phyloP scores from a whole-genome alignment of 257 asterid species.

The Striga asiatica region DNA sequence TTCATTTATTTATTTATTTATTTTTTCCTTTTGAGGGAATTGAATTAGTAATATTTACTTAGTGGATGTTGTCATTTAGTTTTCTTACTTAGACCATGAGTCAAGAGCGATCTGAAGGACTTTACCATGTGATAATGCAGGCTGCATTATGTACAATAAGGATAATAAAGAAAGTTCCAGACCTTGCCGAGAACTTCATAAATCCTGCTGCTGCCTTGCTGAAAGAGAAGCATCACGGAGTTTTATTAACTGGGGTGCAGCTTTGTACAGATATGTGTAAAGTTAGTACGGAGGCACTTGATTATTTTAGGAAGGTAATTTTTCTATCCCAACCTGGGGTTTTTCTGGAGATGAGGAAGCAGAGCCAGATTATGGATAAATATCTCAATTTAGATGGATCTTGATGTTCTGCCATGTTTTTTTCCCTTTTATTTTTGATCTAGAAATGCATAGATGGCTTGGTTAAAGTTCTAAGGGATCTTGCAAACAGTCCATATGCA shows the following conservation, averaged over 20 bases:
- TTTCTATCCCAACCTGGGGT: not conserved
- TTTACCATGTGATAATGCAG: slow-evolving; percentile 28
- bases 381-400: not conserved
- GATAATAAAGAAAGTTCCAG: slow-evolving; percentile 96
- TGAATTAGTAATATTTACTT: not conserved
- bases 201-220: slow-evolving; percentile 71
- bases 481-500: slow-evolving; percentile 87
- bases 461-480: slow-evolving; percentile 75
- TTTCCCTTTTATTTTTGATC: slow-evolving; percentile 18
- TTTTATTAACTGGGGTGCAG: slow-evolving; percentile 83
- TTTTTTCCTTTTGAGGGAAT: not conserved
- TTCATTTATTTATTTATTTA: too few relatives aligned
- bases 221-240: slow-evolving; percentile 98
- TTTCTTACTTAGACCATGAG: slow-evolving; percentile 7
- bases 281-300: slow-evolving; percentile 81
- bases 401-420: slow-evolving; percentile 4
- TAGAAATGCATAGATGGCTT: slow-evolving; percentile 89
- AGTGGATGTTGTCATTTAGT: slow-evolving; percentile 3
- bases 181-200: slow-evolving; percentile 86
- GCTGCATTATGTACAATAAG: slow-evolving; percentile 96
- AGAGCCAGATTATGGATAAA: slow-evolving; percentile 13
- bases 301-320: slow-evolving; percentile 71
- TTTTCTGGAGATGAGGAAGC: slow-evolving; percentile 6
- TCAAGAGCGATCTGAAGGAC: not conserved
- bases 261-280: slow-evolving; percentile 83